These are phyloP conservation scores for Colletotrichum cordylinicola DNA, from an alignment of 2,329 filamentous ascomycete genomes.

Conservation along the genomic window DNA sequence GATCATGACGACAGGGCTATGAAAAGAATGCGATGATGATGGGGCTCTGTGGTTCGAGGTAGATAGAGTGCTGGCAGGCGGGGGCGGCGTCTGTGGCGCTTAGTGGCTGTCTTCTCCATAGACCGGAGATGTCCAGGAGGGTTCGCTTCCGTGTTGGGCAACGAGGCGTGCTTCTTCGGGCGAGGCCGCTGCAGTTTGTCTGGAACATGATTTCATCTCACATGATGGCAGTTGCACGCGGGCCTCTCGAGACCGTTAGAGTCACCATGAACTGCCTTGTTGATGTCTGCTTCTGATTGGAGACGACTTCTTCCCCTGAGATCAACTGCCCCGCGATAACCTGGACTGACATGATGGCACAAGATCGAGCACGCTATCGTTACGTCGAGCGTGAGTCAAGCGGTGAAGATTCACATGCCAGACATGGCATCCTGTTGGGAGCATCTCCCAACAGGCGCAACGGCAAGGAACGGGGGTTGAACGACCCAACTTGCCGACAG, in stretches of 20 bases:
- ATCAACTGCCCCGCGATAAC: not conserved
- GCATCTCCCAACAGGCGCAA: not conserved
- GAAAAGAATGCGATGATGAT: not conserved
- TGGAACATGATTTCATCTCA: not conserved
- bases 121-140: not conserved
- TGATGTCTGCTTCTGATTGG: not conserved
- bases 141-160: not conserved
- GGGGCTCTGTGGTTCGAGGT: not conserved
- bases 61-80: not conserved
- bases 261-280: not conserved
- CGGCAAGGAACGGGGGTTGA: not conserved
- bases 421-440: not conserved
- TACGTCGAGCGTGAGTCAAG: not conserved
- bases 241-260: not conserved
- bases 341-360: not conserved
- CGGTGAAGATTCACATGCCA: not conserved
- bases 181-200: not conserved
- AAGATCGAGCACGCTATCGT: not conserved
- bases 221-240: not conserved
- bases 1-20: not conserved
- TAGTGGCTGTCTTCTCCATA: not conserved
- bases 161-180: not conserved
- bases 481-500: not conserved
- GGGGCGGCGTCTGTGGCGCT: not conserved
- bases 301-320: not conserved